Evolutionary conservation across 129 eudicot genomes (phyloP), one percentile per base, ranked within the genome.

Genomic region (Helianthus tuberosus): DNA sequence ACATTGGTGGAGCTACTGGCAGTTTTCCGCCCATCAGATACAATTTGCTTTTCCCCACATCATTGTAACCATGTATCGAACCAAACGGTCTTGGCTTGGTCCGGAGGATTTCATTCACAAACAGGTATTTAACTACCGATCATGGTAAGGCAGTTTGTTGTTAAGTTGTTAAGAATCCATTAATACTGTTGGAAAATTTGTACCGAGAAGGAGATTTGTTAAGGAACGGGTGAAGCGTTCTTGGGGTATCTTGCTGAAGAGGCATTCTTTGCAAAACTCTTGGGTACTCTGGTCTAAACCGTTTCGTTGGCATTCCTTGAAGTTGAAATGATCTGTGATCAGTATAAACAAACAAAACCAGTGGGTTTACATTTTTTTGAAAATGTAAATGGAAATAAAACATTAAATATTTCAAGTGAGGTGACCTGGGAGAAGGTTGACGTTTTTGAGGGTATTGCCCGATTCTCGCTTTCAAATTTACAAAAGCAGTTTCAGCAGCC

Each of bases 171-270:
- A 76, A 41, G 62, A 66, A 76, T 62, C 72, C 66, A 62, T 44
- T 72, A 43, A 69, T 15, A 39, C 47, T 11, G 77, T 71, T 76
- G 32, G 79, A 25, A 66, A 75, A 35, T 71, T 53, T 75, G 58
- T 65, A 71, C 79, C 43, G 38, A 10, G 38, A 13, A 27, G 4
- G 32, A 14, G 25, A 51, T 59, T 15, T 11, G 67, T 25, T 81
- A 92, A 20, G 88, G 98, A 65, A 92, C 78, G 5, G 93, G 87
- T 43, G 91, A 92, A 11, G 86, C 81, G 72, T 84, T 89, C 72
- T 81, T 87, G 13, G 91, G 79, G 75, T 83, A 92, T 85, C 98
- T 89, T n/a, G n/a, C n/a, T n/a, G n/a, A n/a, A n/a, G 2, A 25
- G 29, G 29, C 29, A 25, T 25, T 25, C 29, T 25, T 25, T 25